Percentiles rank a stretch among this genome's conserved stretches.
phyloP scores from a whole-genome alignment of 192 early-diverging fungal genomes.

The Pilaira anomala region DNA sequence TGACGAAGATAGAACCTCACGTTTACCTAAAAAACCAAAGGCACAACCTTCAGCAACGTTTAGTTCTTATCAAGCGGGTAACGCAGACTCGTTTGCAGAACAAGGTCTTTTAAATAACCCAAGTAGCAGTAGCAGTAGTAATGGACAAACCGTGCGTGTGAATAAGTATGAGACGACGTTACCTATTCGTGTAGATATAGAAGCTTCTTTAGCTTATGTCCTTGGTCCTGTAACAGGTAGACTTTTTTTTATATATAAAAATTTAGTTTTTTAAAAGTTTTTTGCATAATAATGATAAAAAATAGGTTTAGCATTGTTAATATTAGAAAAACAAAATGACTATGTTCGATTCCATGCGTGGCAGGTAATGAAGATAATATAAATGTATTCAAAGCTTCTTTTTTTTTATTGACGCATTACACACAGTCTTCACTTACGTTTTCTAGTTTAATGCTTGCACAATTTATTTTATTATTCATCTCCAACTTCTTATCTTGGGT shows the following conservation, averaged over 20 bases:
- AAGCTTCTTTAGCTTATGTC: slow-evolving; percentile 67
- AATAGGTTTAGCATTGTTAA: slow-evolving; percentile 64
- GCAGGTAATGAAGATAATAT: slow-evolving; percentile 42
- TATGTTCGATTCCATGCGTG: slow-evolving; percentile 69
- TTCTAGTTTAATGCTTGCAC: slow-evolving; percentile 31
- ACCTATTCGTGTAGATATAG: slow-evolving; percentile 67
- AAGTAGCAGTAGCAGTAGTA: slow-evolving; percentile 26
- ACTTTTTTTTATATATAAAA: not conserved
- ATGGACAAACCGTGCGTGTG: slow-evolving; percentile 45
- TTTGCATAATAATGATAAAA: not conserved
- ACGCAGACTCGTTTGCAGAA: slow-evolving; percentile 15
- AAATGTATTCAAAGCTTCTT: not conserved
- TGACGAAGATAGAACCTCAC: slow-evolving; percentile 36
- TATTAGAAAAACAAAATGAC: slow-evolving; percentile 75
- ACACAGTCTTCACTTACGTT: slow-evolving; percentile 35
- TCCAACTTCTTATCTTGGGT: slow-evolving; percentile 44
- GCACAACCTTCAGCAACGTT: slow-evolving; percentile 3
- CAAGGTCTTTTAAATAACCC: slow-evolving; percentile 24
- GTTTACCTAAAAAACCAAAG: slow-evolving; percentile 15
- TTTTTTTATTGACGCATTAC: no score
- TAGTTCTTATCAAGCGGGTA: slow-evolving; percentile 32
- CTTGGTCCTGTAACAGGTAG: slow-evolving; percentile 55
- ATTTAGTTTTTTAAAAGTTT: not conserved
- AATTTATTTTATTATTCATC: slow-evolving; percentile 51
- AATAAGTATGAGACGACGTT: slow-evolving; percentile 79